Conservation (phyloP, 805 yeast species). For the Saturnispora mendoncae region DNA sequence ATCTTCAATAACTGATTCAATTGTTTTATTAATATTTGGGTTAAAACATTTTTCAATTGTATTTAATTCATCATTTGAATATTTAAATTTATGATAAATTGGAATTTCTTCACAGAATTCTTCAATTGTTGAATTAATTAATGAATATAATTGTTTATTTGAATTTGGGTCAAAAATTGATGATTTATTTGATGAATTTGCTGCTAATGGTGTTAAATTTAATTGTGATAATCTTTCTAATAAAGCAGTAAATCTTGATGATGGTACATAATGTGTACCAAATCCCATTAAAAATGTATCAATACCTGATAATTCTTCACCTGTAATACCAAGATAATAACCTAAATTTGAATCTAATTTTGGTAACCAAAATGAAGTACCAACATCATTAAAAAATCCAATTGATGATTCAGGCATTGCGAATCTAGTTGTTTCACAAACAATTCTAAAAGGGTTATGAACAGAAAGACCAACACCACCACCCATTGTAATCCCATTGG, state of each 20-base stretch:
- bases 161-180: conserved; percentile 16
- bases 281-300: conserved; percentile 80
- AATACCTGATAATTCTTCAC: conserved; percentile 64
- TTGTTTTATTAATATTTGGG: conserved; percentile 29
- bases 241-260: conserved; percentile 53
- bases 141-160: conserved; percentile 35
- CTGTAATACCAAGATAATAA: conserved; percentile 78
- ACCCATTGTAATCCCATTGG: conserved; percentile 95
- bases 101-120: conserved; percentile 71
- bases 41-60: conserved; percentile 66
- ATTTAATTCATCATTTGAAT: conserved; percentile 44
- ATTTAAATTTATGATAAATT: conserved; percentile 48
- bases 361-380: conserved; percentile 83
- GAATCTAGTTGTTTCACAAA: conserved; percentile 82
- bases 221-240: conserved; percentile 57
- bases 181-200: conserved; percentile 13
- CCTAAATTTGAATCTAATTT: conserved; percentile 77
- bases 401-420: conserved; percentile 99
- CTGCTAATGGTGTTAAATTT: conserved; percentile 27
- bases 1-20: conserved; percentile 48
- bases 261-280: conserved; percentile 83
- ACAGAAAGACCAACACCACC: conserved; percentile 93
- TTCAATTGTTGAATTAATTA: conserved; percentile 66
- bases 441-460: conserved; percentile 87
- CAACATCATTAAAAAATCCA: conserved; percentile 95